Evolutionary conservation across 441 rosid species (phyloP).

Genomic region (Eutrema salsugineum): DNA sequence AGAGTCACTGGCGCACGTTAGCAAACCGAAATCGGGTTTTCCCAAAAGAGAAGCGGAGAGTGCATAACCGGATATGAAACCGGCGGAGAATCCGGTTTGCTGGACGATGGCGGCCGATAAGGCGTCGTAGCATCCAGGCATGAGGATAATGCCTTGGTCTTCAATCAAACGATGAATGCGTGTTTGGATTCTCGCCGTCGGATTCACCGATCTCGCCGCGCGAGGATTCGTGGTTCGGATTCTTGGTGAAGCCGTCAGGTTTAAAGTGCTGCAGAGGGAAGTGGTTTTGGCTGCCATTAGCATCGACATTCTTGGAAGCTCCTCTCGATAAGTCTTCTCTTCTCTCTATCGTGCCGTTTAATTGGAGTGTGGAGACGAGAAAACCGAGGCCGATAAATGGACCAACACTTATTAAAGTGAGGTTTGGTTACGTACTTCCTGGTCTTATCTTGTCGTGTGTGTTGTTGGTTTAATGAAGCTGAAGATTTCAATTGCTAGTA

Average conservation of each 20-base stretch:
- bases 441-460: no score
- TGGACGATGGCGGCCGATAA: slow-evolving; percentile 41
- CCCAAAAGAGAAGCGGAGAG: slow-evolving; percentile 43
- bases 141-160: slow-evolving; percentile 38
- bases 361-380: not conserved
- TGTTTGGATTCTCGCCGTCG: slow-evolving; percentile 33
- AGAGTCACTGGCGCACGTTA: slow-evolving; percentile 26
- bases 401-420: not conserved
- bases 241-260: not conserved
- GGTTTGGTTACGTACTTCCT: slow-evolving; percentile 8
- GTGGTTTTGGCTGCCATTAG: slow-evolving; percentile 3
- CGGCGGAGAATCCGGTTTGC: slow-evolving; percentile 38
- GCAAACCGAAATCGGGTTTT: slow-evolving; percentile 44
- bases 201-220: slow-evolving; percentile 5
- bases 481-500: no score
- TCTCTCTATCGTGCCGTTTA: not conserved
- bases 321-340: not conserved
- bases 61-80: slow-evolving; percentile 43
- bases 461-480: no score
- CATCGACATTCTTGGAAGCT: slow-evolving; percentile 14
- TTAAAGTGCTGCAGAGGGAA: slow-evolving; percentile 5
- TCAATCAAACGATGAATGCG: slow-evolving; percentile 39
- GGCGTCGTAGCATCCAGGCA: slow-evolving; percentile 53
- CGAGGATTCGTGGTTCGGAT: not conserved
- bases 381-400: not conserved